Evolutionary conservation across 495 filamentous ascomycete species (phyloP).

Genomic region (Schizothecium vesticola): DNA sequence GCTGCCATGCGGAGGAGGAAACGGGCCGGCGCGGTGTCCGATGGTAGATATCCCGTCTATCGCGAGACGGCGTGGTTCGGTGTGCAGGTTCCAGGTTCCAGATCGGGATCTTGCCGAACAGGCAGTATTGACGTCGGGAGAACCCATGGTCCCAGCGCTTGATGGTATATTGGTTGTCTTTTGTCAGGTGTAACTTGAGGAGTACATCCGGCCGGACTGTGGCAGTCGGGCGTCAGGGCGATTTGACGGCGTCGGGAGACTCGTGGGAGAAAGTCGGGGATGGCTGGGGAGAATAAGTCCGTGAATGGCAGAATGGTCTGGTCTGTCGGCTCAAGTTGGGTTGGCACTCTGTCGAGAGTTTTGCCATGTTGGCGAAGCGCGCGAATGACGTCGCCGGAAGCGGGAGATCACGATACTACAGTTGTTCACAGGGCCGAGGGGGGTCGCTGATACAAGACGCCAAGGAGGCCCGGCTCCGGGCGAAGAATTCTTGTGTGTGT

Average conservation of each 20-base stretch:
- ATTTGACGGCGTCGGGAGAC: background rate
- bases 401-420: too few relatives aligned
- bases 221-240: too few relatives aligned
- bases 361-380: background rate
- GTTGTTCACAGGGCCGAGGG: too few relatives aligned
- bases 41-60: background rate
- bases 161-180: background rate
- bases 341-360: background rate
- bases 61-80: background rate
- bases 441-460: background rate
- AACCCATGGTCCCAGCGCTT: background rate
- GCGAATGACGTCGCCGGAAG: background rate
- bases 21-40: background rate
- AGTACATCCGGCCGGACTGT: background rate
- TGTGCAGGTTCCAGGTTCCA: background rate
- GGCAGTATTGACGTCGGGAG: background rate
- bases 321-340: background rate
- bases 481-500: background rate
- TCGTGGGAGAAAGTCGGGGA: background rate
- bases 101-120: background rate
- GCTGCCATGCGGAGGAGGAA: background rate
- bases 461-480: background rate
- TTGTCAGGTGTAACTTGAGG: background rate
- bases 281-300: background rate
- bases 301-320: background rate